Base-by-base conservation (phyloP, 495 filamentous ascomycete species). In the Aspergillus wentii region DNA sequence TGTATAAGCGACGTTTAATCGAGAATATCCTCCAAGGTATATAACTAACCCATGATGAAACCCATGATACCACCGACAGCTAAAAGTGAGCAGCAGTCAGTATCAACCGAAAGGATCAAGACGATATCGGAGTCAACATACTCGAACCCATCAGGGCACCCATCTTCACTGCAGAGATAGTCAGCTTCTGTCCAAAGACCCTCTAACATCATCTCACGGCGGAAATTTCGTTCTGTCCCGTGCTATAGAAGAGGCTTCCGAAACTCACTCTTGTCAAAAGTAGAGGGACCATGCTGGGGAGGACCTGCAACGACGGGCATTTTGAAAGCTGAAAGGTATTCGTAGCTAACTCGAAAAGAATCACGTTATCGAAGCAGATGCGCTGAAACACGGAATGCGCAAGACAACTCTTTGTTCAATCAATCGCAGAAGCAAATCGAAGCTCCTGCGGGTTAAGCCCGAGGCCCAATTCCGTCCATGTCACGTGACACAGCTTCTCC, bases 61-160 rank as follows among this genome's bases (percentile, higher is more conserved):
- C 92, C 92, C 69, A 97, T 96, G 55, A 95, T 94, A 17, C 84
- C 71, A 38, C 92, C 92, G 34, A 97, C 92, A 57, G 87, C 90
- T 97, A 54, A 16, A 51, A 29, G 30, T n/a, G n/a, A 28, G n/a
- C 25, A 35, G 23, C 17, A 34, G 40, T 43, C 22, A 43, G 35
- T 18, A 45, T 52, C 34, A 40, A 25, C 31, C 33, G 42, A 21
- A 43, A 34, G 25, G 22, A 31, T 14, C 17, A 31, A 46, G 16
- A 15, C 27, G 11, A 17, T 31, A 8, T 15, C 36, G 17, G 46
- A 28, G 16, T 34, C 20, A 27, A 76, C 88, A 40, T 84, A 95
- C 91, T 90, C 38, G 88, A 86, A 42, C 92, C 92, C 86, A 97
- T 95, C 83, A 98, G 79, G 40, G 83, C 88, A 41, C 92, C 92